Base-by-base conservation (phyloP, 805 yeast species). In the Candida pini region DNA sequence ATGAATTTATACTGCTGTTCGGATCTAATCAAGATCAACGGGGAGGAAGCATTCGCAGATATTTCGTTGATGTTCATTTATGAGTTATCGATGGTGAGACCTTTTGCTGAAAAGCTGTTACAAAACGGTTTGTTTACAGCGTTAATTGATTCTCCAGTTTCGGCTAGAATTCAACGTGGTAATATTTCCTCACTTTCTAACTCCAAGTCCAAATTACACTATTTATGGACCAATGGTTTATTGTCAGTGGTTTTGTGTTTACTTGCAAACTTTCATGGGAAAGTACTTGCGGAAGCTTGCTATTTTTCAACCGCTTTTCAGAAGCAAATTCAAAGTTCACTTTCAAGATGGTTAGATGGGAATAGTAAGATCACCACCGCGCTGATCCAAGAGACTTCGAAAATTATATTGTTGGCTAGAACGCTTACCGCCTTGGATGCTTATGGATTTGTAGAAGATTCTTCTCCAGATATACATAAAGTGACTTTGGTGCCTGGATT, bases 181-280 rank as follows among this genome's bases (percentile, higher is more conserved):
- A 70, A 70, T 6, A 58, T 85, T 3, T 62, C 67, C 10, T 70
- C 83, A 2, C 67, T 66, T 25, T 49, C 59, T 1, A 56, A 73
- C 4, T 71, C 84, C 0, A 71, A 73, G 31, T 37, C 53, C 1
- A 45, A 46, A 29, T 58, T 83, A 39, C 90, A 88, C 54, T 69
- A 73, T 34, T 63, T 84, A n/a, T 89, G 97, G 97, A 71, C 77
- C n/a, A 77, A 80, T 48, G 95, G 96, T 1, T 59, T 89, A 13
- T 63, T 89, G 20, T 78, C 92, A 0, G 73, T 85, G 5, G 61
- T 82, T 15, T 60, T 85, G 32, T 63, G 73, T 1, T 57, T 85
- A 12, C 51, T 86, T 26, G 67, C 78, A 18, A 71, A 69, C 31
- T 73, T 87, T 39, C 90, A 90, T 1, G 69, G 69, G 1, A 66